Evolutionary conservation across 2,329 filamentous ascomycete species (phyloP).

Genomic region (Aspergillus tanneri): DNA sequence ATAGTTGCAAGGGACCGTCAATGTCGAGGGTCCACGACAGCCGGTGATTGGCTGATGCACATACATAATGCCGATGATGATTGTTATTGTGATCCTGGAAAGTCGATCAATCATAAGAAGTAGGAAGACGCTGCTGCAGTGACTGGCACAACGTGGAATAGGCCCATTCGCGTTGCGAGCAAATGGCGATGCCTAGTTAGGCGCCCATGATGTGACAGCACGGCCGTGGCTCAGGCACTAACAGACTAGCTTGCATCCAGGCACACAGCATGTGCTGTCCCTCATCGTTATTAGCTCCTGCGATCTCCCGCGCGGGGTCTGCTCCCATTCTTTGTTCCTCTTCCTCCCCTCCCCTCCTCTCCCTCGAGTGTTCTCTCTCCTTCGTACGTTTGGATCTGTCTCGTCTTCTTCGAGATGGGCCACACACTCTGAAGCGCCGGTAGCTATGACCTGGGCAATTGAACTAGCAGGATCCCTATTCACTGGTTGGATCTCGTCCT

Average conservation of each 20-base stretch:
- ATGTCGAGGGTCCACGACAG: not conserved
- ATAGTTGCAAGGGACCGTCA: not conserved
- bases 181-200: constrained; percentile 23
- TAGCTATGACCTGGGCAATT: constrained; percentile 37
- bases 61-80: not conserved
- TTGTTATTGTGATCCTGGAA: not conserved
- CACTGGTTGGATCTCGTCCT: constrained; percentile 42
- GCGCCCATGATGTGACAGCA: constrained; percentile 19
- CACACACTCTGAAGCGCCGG: constrained; percentile 30
- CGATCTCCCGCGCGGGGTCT: not conserved
- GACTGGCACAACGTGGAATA: constrained; percentile 8
- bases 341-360: not conserved
- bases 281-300: not conserved
- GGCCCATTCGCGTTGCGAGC: constrained; percentile 7
- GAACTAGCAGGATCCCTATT: constrained; percentile 42
- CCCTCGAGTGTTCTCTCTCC: constrained; percentile 4
- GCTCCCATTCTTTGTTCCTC: not conserved
- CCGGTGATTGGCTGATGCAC: not conserved
- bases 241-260: not conserved
- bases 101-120: not conserved
- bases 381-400: constrained; percentile 9
- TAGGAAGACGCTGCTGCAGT: not conserved
- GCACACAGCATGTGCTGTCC: not conserved
- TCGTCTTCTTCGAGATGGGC: constrained; percentile 28
- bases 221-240: constrained; percentile 1